Percentiles rank a stretch among this genome's conserved stretches.
These are phyloP conservation scores for Penicillium sp. DNA, from an alignment of 2,329 filamentous ascomycete genomes.

Conservation along the genomic window DNA sequence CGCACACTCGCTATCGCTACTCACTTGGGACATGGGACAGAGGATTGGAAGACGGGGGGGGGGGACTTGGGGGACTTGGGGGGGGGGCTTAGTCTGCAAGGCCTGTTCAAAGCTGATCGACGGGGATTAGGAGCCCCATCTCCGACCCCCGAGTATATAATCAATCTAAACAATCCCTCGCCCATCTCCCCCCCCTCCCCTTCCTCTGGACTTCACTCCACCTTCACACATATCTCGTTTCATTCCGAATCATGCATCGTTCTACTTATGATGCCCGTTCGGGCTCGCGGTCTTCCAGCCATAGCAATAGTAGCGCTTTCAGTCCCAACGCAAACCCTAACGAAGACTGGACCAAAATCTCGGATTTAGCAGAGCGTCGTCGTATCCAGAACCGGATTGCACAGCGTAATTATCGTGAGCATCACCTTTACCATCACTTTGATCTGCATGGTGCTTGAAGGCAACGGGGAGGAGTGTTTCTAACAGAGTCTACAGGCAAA, in stretches of 20 bases:
- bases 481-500: conserved; percentile 49
- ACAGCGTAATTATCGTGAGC: conserved; percentile 92
- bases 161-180: conserved; percentile 11
- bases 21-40: neutral
- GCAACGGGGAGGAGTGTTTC: neutral
- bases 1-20: conserved; percentile 17
- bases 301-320: conserved; percentile 89
- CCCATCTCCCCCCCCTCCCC: neutral
- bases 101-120: conserved; percentile 23
- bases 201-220: neutral
- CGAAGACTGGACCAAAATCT: conserved; percentile 99
- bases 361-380: conserved; percentile 87
- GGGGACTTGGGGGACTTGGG: conserved; percentile 16
- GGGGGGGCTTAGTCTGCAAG: conserved; percentile 24
- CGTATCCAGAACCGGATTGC: conserved; percentile 97
- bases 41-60: too few relatives aligned
- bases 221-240: neutral
- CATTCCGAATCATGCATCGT: conserved; percentile 30
- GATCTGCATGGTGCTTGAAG: neutral
- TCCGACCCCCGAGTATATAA: conserved; percentile 26
- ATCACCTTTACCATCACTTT: neutral
- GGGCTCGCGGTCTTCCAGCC: conserved; percentile 60
- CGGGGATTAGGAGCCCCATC: conserved; percentile 21
- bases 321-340: conserved; percentile 91
- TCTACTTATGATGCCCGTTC: conserved; percentile 30